These are phyloP conservation scores for Phaeosphaeriaceae sp. DNA, from an alignment of 2,329 filamentous ascomycete species.

Conservation along the genomic window DNA sequence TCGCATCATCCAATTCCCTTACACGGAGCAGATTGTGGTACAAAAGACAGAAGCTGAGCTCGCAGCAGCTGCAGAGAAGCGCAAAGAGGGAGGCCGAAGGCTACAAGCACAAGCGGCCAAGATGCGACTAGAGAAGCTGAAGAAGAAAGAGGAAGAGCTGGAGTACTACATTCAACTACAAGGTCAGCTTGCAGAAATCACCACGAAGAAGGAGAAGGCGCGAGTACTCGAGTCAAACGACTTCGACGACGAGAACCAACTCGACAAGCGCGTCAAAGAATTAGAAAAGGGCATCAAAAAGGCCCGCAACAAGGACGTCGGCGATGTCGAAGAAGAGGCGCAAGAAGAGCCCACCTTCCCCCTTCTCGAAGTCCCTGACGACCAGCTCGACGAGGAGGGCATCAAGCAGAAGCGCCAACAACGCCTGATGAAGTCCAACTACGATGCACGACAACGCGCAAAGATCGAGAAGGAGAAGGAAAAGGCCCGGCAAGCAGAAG, in stretches of 20 bases:
- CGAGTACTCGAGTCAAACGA: slow-evolving; percentile 88
- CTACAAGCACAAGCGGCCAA: slow-evolving; percentile 96
- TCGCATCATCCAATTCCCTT: slow-evolving; percentile 89
- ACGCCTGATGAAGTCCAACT: slow-evolving; percentile 89
- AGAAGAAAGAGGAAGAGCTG: slow-evolving; percentile 93
- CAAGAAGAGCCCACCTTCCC: slow-evolving; percentile 84
- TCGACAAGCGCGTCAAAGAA: slow-evolving; percentile 85
- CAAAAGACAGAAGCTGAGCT: slow-evolving; percentile 97
- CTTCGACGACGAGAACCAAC: slow-evolving; percentile 85
- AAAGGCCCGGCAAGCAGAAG: slow-evolving; percentile 81
- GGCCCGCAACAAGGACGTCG: slow-evolving; percentile 91
- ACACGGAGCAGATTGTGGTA: slow-evolving; percentile 84
- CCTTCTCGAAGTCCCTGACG: slow-evolving; percentile 86
- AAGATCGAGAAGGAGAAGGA: slow-evolving; percentile 96
- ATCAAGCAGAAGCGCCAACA: slow-evolving; percentile 94
- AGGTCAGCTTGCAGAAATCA: slow-evolving; percentile 69
- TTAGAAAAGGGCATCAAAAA: slow-evolving; percentile 90
- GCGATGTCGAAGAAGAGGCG: slow-evolving; percentile 78
- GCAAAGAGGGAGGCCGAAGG: slow-evolving; percentile 90
- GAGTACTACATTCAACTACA: slow-evolving; percentile 93
- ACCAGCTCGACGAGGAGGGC: slow-evolving; percentile 88
- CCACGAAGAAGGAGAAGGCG: slow-evolving; percentile 84
- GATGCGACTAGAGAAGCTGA: slow-evolving; percentile 93
- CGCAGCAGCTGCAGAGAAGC: slow-evolving; percentile 86
- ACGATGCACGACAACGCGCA: slow-evolving; percentile 90